Evolutionary conservation across 371 early-diverging fungal species (phyloP).

Genomic region (Mortierella sp.): DNA sequence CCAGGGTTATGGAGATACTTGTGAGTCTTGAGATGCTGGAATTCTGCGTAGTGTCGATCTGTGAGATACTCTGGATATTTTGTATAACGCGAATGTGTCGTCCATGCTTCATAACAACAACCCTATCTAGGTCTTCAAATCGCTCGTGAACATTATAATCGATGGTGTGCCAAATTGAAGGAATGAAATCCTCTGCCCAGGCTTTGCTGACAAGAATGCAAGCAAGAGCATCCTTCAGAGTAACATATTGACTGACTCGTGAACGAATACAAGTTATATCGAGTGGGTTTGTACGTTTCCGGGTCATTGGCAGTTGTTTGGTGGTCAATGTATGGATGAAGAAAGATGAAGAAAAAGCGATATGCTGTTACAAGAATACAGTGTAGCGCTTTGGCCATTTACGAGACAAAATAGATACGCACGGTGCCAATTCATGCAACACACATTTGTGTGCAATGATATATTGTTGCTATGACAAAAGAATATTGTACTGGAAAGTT

Average conservation of each 20-base stretch:
- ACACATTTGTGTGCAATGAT: too few species aligned
- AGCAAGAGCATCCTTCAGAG: slow-evolving; percentile 16
- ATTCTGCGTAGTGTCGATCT: background rate
- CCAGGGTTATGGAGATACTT: background rate
- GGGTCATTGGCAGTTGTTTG: too few species aligned
- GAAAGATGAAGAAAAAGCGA: too few species aligned
- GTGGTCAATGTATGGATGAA: too few species aligned
- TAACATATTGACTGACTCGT: background rate
- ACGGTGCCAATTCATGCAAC: too few species aligned
- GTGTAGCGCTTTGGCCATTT: too few species aligned
- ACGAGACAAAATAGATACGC: too few species aligned
- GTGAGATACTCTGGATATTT: background rate
- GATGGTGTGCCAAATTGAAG: slow-evolving; percentile 17
- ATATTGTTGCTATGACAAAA: too few species aligned
- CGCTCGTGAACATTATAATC: slow-evolving; percentile 12
- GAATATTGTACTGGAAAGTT: too few species aligned
- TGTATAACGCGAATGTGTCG: slow-evolving; percentile 13
- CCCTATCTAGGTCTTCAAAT: background rate
- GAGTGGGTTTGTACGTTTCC: too few species aligned
- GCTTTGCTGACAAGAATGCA: slow-evolving; percentile 19
- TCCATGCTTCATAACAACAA: slow-evolving; percentile 11
- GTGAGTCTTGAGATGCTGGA: background rate
- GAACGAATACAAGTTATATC: too few species aligned
- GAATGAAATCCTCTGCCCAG: slow-evolving; percentile 15
- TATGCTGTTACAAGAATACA: too few species aligned